Evolutionary conservation across 345 rosid species (phyloP), one percentile per base, ranked within the genome.

Genomic region (Isatis tinctoria): DNA sequence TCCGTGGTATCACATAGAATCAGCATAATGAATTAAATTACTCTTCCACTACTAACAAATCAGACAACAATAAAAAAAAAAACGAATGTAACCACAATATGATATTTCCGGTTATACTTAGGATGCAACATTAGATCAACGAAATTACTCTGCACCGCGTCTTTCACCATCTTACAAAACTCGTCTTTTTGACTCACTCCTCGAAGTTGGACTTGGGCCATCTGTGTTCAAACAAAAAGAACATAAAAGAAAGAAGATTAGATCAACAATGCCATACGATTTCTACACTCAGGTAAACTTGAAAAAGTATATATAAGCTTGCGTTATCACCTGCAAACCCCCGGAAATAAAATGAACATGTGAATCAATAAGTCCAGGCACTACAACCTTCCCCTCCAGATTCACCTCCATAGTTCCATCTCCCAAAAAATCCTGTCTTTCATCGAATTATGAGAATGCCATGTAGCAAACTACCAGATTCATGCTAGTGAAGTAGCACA

Each of bases 351-450:
- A 74, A 75, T 91, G 97, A 53, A 91, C 95, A 67, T 94, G 98
- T 47, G 98, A 94, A 82, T 94, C 98, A 74, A 94, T 85, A 81
- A 91, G 85, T 65, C 97, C 98, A 43, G 97, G 94, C 68, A 94
- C 87, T 63, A 94, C 88, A 70, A 91, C 59, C 79, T 87, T 94
- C 37, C 96, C 96, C 56, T 82, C 85, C 45, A 91, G 78, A 82
- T 94, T 80, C 85, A 91, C 22, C 81, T 72, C 83, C 77, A 78
- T 59, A 16, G 92, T 89, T 43, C 74, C 87, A 76, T 70, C 67
- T 69, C 88, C 92, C 1, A 81, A 71, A 74, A 87, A 78, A 56
- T 79, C 87, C 94, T 94, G 83, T 48, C 62, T 76, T 40, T 62
- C 70, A 61, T 54, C 12, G 4, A 67, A 61, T 39, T 6, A 41